Conservation (phyloP, 805 yeast genomes). For the Wickerhamiella bombiphila region DNA sequence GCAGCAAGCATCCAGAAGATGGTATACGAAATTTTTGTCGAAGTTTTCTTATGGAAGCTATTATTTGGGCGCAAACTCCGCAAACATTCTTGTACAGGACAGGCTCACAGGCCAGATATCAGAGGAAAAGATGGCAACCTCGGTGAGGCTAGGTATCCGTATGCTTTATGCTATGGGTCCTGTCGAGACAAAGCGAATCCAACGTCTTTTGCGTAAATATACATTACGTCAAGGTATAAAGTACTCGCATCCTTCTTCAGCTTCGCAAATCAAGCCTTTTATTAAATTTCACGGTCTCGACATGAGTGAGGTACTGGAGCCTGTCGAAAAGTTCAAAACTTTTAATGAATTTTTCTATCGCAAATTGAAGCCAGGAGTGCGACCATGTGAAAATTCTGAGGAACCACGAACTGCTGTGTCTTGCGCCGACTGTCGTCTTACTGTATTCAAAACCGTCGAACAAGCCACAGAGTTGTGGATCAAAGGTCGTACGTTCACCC, state of each 20-base stretch:
- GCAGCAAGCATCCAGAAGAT: constrained; percentile 67
- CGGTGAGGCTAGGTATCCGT: constrained; percentile 77
- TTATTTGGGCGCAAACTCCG: constrained; percentile 75
- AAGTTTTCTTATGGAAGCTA: constrained; percentile 82
- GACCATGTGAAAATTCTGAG: constrained; percentile 49
- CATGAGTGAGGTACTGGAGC: constrained; percentile 48
- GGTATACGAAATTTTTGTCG: constrained; percentile 74
- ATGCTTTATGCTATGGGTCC: constrained; percentile 72
- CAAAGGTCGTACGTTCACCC: constrained; percentile 64
- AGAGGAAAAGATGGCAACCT: constrained; percentile 85
- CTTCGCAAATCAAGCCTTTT: constrained; percentile 55
- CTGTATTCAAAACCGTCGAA: constrained; percentile 45
- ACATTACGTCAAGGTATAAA: constrained; percentile 73
- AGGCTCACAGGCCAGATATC: constrained; percentile 73
- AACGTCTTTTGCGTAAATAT: constrained; percentile 50
- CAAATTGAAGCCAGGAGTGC: constrained; percentile 50
- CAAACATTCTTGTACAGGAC: constrained; percentile 88
- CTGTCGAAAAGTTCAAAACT: constrained; percentile 39
- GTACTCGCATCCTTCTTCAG: constrained; percentile 60
- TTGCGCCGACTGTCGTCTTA: constrained; percentile 80
- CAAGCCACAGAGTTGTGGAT: constrained; percentile 73
- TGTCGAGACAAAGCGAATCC: constrained; percentile 66
- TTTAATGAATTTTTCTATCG: constrained; percentile 88
- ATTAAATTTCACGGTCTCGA: constrained; percentile 72
- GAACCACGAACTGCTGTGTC: constrained; percentile 43